phyloP scores from a whole-genome alignment of 2,329 filamentous ascomycete species.

The Lasiodiplodia theobromae region DNA sequence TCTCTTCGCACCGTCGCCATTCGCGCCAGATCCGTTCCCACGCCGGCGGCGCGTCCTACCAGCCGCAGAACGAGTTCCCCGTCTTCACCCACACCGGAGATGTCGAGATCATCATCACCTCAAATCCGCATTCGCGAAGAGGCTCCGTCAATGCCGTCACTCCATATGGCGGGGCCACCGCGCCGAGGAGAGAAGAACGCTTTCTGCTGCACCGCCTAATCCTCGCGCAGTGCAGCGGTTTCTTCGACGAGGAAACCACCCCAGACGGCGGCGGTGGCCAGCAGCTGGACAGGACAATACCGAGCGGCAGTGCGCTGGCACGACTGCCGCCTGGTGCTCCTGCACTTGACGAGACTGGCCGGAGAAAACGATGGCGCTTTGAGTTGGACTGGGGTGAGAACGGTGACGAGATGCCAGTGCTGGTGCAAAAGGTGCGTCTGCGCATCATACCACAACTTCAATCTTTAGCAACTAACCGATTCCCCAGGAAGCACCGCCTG shows the following conservation, averaged over 20 bases:
- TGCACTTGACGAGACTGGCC: slow-evolving; percentile 33
- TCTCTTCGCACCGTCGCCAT: slow-evolving; percentile 54
- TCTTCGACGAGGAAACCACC: slow-evolving; percentile 87
- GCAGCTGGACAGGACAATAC: slow-evolving; percentile 40
- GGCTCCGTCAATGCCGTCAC: slow-evolving; percentile 30
- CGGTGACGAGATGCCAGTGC: slow-evolving; percentile 81
- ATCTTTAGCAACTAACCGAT: slow-evolving; percentile 37
- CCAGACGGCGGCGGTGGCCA: slow-evolving; percentile 72
- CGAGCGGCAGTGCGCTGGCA: slow-evolving; percentile 42
- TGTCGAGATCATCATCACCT: slow-evolving; percentile 79
- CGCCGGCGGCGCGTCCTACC: slow-evolving; percentile 72
- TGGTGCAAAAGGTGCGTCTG: slow-evolving; percentile 75
- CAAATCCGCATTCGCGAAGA: slow-evolving; percentile 37
- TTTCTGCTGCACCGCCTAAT: slow-evolving; percentile 90
- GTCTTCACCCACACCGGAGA: slow-evolving; percentile 90
- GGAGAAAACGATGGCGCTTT: slow-evolving; percentile 78
- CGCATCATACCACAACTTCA: slow-evolving; percentile 14
- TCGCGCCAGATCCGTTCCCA: slow-evolving; percentile 84
- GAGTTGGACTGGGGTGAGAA: slow-evolving; percentile 79
- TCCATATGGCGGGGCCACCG: slow-evolving; percentile 35
- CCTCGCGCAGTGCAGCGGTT: slow-evolving; percentile 86
- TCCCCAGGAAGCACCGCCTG: slow-evolving; percentile 30
- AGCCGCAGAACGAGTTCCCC: slow-evolving; percentile 89
- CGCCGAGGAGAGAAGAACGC: slow-evolving; percentile 75
- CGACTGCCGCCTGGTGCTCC: slow-evolving; percentile 49